phyloP scores from a whole-genome alignment of 805 yeast species.

The Ogataea salicorniae region DNA sequence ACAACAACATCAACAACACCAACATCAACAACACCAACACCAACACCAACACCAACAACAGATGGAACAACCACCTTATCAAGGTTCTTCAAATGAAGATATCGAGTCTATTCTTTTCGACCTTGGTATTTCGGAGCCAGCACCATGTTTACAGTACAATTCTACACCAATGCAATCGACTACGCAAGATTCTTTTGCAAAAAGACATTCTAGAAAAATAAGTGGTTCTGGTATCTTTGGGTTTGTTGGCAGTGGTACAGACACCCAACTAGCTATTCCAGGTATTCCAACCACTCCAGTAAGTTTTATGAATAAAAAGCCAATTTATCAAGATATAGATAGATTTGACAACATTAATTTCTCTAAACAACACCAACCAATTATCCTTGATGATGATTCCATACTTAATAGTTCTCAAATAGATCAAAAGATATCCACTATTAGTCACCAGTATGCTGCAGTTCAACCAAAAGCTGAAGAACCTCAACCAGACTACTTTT shows the following conservation, averaged over 20 bases:
- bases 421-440: neutral
- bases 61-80: neutral
- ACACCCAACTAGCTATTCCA: slow-evolving; percentile 52
- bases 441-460: neutral
- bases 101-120: slow-evolving; percentile 28
- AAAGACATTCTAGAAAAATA: slow-evolving; percentile 51
- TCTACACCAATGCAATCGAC: slow-evolving; percentile 2
- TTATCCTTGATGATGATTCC: slow-evolving; percentile 1
- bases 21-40: too few species aligned
- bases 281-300: slow-evolving; percentile 34
- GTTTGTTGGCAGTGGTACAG: slow-evolving; percentile 50
- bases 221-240: slow-evolving; percentile 86
- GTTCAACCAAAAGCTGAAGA: slow-evolving; percentile 1
- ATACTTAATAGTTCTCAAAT: too few species aligned
- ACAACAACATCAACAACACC: too few species aligned
- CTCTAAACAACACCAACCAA: slow-evolving; percentile 7
- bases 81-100: slow-evolving; percentile 17
- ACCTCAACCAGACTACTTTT: slow-evolving; percentile 36
- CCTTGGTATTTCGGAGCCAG: slow-evolving; percentile 32
- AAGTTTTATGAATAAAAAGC: slow-evolving; percentile 23
- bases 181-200: slow-evolving; percentile 4
- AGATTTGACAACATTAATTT: slow-evolving; percentile 29
- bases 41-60: too few species aligned
- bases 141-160: neutral
- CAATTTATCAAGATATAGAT: slow-evolving; percentile 32